Conservation (phyloP, 768 basidiomycete species). For the Terana coerulea region DNA sequence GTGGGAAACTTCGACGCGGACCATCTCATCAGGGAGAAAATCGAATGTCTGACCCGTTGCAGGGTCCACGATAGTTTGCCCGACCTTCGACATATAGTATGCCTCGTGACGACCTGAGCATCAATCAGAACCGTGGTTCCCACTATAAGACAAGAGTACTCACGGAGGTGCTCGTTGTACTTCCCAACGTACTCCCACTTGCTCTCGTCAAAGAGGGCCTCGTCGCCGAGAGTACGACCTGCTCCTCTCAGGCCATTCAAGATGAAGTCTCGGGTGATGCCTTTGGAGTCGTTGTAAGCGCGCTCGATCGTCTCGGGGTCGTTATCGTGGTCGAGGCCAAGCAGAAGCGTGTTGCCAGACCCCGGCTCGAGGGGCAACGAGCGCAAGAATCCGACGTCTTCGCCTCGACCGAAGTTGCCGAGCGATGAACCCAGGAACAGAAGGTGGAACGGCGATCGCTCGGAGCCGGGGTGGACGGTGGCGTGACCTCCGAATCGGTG, state of each 20-base stretch:
- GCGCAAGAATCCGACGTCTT: slow-evolving; percentile 68
- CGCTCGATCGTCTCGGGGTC: slow-evolving; percentile 64
- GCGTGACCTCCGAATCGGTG: slow-evolving; percentile 25
- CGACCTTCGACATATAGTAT: slow-evolving; percentile 64
- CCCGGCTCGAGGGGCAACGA: slow-evolving; percentile 75
- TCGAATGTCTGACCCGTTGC: slow-evolving; percentile 37
- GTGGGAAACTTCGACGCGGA: slow-evolving; percentile 84
- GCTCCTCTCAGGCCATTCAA: slow-evolving; percentile 80
- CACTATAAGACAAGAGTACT: slow-evolving; percentile 17
- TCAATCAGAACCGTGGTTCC: slow-evolving; percentile 4
- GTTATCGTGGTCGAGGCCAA: slow-evolving; percentile 90
- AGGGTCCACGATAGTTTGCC: slow-evolving; percentile 56
- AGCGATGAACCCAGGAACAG: slow-evolving; percentile 91
- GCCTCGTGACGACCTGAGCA: slow-evolving; percentile 78
- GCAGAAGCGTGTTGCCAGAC: slow-evolving; percentile 75
- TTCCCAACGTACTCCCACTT: slow-evolving; percentile 73
- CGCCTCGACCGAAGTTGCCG: slow-evolving; percentile 80
- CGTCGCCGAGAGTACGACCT: slow-evolving; percentile 64
- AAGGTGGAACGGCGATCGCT: slow-evolving; percentile 63
- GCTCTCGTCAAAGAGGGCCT: slow-evolving; percentile 53
- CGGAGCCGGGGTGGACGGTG: slow-evolving; percentile 47
- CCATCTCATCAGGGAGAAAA: slow-evolving; percentile 68
- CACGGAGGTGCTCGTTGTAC: slow-evolving; percentile 54
- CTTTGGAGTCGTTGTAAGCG: slow-evolving; percentile 84
- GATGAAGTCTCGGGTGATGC: slow-evolving; percentile 71